Evolutionary conservation across 306 rosid genomes (phyloP).

Genomic region (Mucuna pruriens): DNA sequence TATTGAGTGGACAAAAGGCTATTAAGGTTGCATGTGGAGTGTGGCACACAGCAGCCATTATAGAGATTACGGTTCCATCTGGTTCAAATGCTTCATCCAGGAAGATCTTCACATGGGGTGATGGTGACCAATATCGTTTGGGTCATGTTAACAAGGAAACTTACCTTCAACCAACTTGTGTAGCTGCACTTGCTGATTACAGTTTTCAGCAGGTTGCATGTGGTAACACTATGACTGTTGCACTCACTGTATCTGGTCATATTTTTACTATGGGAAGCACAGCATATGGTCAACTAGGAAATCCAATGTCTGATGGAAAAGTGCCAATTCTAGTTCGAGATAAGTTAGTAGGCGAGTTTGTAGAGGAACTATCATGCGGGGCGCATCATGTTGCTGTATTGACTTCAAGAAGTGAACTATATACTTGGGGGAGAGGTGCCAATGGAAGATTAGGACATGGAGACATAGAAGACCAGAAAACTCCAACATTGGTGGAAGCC

Average conservation of each 20-base stretch:
- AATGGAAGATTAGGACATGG: slow-evolving; percentile 98
- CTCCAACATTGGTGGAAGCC: slow-evolving; percentile 87
- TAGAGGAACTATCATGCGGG: slow-evolving; percentile 92
- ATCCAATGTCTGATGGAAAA: slow-evolving; percentile 79
- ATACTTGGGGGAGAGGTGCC: slow-evolving; percentile 96
- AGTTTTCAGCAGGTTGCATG: slow-evolving; percentile 87
- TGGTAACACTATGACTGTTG: slow-evolving; percentile 83
- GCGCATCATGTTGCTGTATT: slow-evolving; percentile 77
- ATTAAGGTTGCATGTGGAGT: slow-evolving; percentile 90
- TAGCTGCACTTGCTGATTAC: slow-evolving; percentile 82
- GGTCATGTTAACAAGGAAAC: slow-evolving; percentile 89
- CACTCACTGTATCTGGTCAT: slow-evolving; percentile 91
- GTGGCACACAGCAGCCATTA: slow-evolving; percentile 97
- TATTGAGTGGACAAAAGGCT: slow-evolving; percentile 71
- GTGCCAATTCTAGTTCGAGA: slow-evolving; percentile 80
- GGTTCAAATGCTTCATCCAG: slow-evolving; percentile 57
- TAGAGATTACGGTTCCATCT: slow-evolving; percentile 68
- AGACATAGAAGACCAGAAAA: slow-evolving; percentile 66
- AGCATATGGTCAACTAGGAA: slow-evolving; percentile 85
- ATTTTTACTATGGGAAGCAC: slow-evolving; percentile 87
- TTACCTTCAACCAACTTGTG: slow-evolving; percentile 83
- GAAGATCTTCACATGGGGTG: slow-evolving; percentile 96
- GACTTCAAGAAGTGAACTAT: slow-evolving; percentile 93
- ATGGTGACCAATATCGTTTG: slow-evolving; percentile 86
- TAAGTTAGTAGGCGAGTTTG: slow-evolving; percentile 83